Evolutionary conservation across 768 basidiomycete genomes (phyloP).

Genomic region (Mycena maculata): DNA sequence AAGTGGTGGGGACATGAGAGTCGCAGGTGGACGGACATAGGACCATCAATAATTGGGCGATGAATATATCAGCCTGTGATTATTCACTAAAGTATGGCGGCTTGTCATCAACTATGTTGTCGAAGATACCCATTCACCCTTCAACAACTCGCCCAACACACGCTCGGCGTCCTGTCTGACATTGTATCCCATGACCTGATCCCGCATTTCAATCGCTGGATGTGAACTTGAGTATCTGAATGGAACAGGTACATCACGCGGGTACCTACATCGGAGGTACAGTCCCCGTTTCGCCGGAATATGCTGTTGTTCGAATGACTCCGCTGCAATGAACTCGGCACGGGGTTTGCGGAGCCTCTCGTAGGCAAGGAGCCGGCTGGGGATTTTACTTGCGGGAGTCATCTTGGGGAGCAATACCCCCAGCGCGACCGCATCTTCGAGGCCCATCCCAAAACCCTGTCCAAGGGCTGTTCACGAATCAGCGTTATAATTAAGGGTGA

Average conservation of each 20-base stretch:
- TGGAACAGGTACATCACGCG: background rate
- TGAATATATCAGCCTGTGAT: no score
- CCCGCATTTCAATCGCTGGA: constrained; percentile 25
- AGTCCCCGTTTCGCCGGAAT: constrained; percentile 25
- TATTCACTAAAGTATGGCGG: no score
- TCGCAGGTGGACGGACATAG: no score
- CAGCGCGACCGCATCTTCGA: constrained; percentile 28
- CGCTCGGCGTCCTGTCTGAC: constrained; percentile 17
- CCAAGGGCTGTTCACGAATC: constrained; percentile 15
- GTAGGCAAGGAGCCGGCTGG: constrained; percentile 17
- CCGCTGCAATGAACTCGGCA: constrained; percentile 25
- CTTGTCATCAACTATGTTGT: background rate
- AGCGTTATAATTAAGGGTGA: background rate
- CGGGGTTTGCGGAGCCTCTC: constrained; percentile 27
- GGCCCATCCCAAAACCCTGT: constrained; percentile 29
- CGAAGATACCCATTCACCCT: background rate
- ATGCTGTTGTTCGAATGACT: constrained; percentile 28
- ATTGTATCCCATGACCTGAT: constrained; percentile 26
- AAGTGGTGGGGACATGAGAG: no score
- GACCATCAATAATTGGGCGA: no score
- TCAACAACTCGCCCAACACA: background rate
- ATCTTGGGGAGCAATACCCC: constrained; percentile 11
- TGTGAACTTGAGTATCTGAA: background rate
- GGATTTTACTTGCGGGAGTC: background rate
- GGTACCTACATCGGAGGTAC: constrained; percentile 26